phyloP scores from a whole-genome alignment of 768 basidiomycete genomes.

The Pisolithus sp. region DNA sequence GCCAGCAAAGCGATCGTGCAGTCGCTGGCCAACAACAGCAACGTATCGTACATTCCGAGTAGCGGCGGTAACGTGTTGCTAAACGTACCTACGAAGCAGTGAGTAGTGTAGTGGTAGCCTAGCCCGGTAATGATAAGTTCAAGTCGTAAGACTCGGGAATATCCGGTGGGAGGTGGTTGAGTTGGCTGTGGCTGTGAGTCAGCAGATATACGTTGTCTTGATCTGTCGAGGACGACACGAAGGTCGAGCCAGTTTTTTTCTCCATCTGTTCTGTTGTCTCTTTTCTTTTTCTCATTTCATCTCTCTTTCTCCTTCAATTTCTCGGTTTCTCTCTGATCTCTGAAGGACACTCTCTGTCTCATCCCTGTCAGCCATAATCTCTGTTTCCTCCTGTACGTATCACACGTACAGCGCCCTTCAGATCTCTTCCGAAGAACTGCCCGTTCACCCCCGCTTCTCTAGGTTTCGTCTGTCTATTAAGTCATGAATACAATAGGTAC shows the following conservation, averaged over 20 bases:
- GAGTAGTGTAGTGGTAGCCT: neutral
- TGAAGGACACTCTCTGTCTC: conserved; percentile 30
- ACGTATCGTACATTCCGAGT: conserved; percentile 87
- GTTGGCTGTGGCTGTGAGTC: conserved; percentile 17
- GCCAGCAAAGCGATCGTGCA: conserved; percentile 95
- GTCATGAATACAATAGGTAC: conserved; percentile 66
- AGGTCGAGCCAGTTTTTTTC: conserved; percentile 12
- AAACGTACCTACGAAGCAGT: conserved; percentile 60
- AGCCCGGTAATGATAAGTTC: neutral
- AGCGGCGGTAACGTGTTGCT: conserved; percentile 74
- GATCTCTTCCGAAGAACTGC: conserved; percentile 8
- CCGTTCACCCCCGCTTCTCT: conserved; percentile 9
- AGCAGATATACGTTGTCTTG: conserved; percentile 11
- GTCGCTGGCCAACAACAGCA: conserved; percentile 69
- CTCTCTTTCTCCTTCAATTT: conserved; percentile 29
- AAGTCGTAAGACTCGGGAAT: conserved; percentile 8
- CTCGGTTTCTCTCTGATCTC: conserved; percentile 28
- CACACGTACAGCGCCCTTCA: conserved; percentile 15
- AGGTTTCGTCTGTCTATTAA: conserved; percentile 37
- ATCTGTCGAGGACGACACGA: conserved; percentile 20
- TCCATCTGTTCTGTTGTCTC: conserved; percentile 17
- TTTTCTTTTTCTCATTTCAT: conserved; percentile 28
- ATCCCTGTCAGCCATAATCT: conserved; percentile 33
- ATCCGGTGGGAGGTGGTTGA: conserved; percentile 6
- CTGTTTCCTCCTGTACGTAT: conserved; percentile 28